Evolutionary conservation across 2,329 filamentous ascomycete genomes (phyloP).

Genomic region (Ilyonectria robusta): DNA sequence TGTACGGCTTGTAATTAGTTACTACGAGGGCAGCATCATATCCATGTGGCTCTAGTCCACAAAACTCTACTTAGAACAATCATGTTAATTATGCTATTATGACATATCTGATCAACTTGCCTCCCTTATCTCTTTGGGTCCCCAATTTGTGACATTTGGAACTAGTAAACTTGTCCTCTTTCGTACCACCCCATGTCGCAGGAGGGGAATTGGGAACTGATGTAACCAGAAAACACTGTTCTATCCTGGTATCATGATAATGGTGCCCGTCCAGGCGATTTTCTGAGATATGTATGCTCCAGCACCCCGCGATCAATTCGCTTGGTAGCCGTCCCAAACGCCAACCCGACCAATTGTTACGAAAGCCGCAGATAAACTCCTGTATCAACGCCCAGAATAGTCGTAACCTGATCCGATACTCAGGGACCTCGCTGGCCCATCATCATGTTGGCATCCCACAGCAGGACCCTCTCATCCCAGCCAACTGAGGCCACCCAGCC

Average conservation of each 20-base stretch:
- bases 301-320: neutral
- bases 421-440: constrained; percentile 49
- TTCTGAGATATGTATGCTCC: neutral
- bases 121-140: neutral
- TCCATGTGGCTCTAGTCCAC: constrained; percentile 39
- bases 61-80: constrained; percentile 47
- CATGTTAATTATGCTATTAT: constrained; percentile 27
- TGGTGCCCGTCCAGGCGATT: neutral
- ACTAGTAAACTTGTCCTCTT: neutral
- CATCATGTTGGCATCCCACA: constrained; percentile 86
- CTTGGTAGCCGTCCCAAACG: constrained; percentile 12
- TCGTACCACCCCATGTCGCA: neutral
- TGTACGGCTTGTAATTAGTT: constrained; percentile 44
- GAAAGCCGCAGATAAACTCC: constrained; percentile 24
- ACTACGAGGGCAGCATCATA: constrained; percentile 39
- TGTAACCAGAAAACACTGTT: neutral
- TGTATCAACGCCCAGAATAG: constrained; percentile 38
- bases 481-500: constrained; percentile 96
- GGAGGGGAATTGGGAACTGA: neutral
- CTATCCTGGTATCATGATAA: neutral
- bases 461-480: constrained; percentile 91
- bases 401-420: constrained; percentile 3
- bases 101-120: neutral
- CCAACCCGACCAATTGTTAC: constrained; percentile 8
- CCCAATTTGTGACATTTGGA: neutral